A percentile compares a stretch with the other conserved stretches of the same genome.
These are phyloP conservation scores for Clarireedia monteithiana DNA, from an alignment of 2,329 filamentous ascomycete species.

Conservation along the genomic window DNA sequence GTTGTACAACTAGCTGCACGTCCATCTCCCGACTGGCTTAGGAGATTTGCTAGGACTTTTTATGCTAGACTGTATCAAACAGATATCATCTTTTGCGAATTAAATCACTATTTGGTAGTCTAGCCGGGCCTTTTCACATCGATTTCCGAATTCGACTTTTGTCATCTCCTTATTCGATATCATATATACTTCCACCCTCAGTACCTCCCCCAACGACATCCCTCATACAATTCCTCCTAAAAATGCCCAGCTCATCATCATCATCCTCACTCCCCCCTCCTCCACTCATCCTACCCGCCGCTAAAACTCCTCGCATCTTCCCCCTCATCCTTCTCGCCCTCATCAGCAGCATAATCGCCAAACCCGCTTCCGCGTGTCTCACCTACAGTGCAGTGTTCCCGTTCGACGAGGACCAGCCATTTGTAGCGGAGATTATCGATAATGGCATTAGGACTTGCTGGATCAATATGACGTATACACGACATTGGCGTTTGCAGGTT, in stretches of 20 bases:
- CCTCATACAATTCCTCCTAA: background rate
- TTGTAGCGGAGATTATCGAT: constrained; percentile 12
- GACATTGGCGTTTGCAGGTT: constrained; percentile 7
- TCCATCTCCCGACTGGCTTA: no score
- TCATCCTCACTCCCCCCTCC: background rate
- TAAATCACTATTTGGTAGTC: no score
- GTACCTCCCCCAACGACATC: background rate
- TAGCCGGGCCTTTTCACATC: no score
- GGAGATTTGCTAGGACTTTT: no score
- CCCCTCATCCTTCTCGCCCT: background rate
- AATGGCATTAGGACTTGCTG: constrained; percentile 13
- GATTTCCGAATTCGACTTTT: no score
- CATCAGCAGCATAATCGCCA: background rate
- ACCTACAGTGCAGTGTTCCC: constrained; percentile 13
- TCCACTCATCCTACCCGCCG: no score
- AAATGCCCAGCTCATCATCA: background rate
- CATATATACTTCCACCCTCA: background rate
- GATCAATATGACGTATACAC: constrained; percentile 11
- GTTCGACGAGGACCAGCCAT: constrained; percentile 10
- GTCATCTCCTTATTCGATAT: no score
- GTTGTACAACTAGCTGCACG: no score
- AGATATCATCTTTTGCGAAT: no score
- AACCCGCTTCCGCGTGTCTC: constrained; percentile 9
- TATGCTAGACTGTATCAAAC: no score
- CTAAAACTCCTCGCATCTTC: background rate